Evolutionary conservation across 2,329 filamentous ascomycete species (phyloP).

Genomic region (Exophiala sp.): DNA sequence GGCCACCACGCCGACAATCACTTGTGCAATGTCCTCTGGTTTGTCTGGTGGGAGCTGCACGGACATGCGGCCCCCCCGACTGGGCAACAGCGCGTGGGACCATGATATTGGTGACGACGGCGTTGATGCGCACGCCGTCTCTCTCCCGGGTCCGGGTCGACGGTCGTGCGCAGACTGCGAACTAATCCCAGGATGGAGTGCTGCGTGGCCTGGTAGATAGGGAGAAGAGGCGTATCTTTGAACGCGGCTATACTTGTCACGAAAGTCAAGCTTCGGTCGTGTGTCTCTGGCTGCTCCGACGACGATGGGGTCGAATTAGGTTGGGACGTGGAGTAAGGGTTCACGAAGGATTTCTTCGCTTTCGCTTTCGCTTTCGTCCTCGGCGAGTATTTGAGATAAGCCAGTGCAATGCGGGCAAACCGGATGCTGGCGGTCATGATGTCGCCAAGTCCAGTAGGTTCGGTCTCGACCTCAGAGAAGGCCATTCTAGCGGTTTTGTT

Average conservation of each 20-base stretch:
- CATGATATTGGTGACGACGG: constrained; percentile 44
- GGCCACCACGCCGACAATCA: constrained; percentile 20
- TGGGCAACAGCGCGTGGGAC: constrained; percentile 35
- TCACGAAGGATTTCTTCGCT: constrained; percentile 13
- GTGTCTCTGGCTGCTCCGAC: constrained; percentile 22
- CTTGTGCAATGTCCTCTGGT: constrained; percentile 37
- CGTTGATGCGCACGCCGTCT: constrained; percentile 40
- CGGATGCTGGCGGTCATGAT: constrained; percentile 46
- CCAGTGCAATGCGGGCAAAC: constrained; percentile 46
- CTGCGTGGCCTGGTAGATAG: constrained; percentile 45
- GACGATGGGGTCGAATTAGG: constrained; percentile 3
- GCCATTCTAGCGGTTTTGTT: constrained; percentile 35
- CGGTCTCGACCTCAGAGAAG: constrained; percentile 38
- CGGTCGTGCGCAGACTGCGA: constrained; percentile 38
- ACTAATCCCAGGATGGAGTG: constrained; percentile 49
- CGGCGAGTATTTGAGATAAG: constrained; percentile 42
- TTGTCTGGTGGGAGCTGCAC: constrained; percentile 39
- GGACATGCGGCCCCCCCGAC: constrained; percentile 36
- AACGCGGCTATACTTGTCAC: constrained; percentile 46
- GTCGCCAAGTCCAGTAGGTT: constrained; percentile 33
- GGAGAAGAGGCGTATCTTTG: constrained; percentile 44
- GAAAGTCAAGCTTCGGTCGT: constrained; percentile 41
- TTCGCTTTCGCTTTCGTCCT: constrained; percentile 18
- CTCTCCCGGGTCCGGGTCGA: constrained; percentile 19
- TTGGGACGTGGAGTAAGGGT: constrained; percentile 16